Conservation (phyloP, 2,329 filamentous ascomycete genomes). For the Fonsecaea nubica region DNA sequence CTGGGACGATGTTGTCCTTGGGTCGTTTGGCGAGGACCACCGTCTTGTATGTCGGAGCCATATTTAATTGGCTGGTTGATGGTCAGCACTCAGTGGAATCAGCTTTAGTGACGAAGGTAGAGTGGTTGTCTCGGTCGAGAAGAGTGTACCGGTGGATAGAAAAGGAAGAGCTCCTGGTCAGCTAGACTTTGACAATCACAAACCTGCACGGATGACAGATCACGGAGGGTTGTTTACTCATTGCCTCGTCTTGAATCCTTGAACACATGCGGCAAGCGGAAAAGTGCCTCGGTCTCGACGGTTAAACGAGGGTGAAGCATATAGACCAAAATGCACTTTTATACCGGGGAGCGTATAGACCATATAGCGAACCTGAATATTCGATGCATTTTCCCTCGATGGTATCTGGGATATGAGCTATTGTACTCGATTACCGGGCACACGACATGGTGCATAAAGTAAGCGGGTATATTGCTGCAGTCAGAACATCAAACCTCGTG, state of each 20-base stretch:
- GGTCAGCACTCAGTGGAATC: background rate
- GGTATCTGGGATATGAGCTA: background rate
- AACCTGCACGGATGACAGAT: background rate
- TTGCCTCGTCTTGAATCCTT: background rate
- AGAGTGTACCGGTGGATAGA: background rate
- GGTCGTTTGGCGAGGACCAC: constrained; percentile 71
- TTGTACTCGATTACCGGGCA: no score
- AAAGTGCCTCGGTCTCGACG: background rate
- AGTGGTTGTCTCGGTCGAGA: background rate
- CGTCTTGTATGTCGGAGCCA: constrained; percentile 48
- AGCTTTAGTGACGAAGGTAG: background rate
- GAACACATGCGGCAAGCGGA: background rate
- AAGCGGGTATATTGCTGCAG: no score
- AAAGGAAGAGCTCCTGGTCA: background rate
- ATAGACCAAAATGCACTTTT: background rate
- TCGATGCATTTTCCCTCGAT: background rate
- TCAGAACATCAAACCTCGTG: no score
- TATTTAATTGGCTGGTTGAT: background rate
- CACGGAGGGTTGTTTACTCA: background rate
- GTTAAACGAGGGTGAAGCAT: background rate
- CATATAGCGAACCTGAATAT: background rate
- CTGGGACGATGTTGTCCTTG: constrained; percentile 65
- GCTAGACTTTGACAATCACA: background rate
- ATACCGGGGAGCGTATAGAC: background rate
- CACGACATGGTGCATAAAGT: no score